Evolutionary conservation across 1,284 basidiomycete species (phyloP), one percentile per base, ranked within the genome.

Genomic region (Grifola frondosa): DNA sequence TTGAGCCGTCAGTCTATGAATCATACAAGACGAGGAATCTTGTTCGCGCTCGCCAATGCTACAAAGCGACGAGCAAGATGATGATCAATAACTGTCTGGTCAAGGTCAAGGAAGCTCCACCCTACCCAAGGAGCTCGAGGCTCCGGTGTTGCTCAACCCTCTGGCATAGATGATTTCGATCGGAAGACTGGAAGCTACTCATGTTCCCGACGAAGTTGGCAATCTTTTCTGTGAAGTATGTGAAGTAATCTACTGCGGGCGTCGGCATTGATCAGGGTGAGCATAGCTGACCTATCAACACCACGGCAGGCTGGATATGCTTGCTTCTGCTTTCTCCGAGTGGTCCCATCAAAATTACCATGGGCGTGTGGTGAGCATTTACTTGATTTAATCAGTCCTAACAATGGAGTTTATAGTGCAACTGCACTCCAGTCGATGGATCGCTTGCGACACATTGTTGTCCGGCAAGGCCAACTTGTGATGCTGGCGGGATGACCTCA

Each of bases 401-500:
- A 54, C 30, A 25, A 40, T 49, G 36, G 30, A 32, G 42, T 9
- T 46, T 28, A 4, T 40, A 91, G 88, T 61, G 96, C 96, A 20
- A 99, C 95, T 12, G 95, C 94, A 23, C 76, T 98, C 30, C 96
- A 98, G 69, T 98, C 96, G 13, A 74, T 98, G 37, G 95, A 97
- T 98, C 54, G 95, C 93, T 20, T 88, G 88, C 58, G 96, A 98
- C 62, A 91, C 91, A 1, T 88, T 98, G 52, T 68, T 96, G 29
- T 87, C 87, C 7, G 91, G 94, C 56, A 98, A 99, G 68, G 95
- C 95, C 39, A 97, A 97, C n/a, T n/a, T 73, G 84, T 99, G 62
- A 99, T 99, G 96, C 85, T 99, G 52, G 89, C 96, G 35, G 96
- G 96, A 99, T 62, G 96, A 99, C 66, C 82, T 97, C 63, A 90